A percentile compares a stretch with the other conserved stretches of the same genome.
Evolutionary conservation across 768 basidiomycete species (phyloP).

Genomic region (Lactarius trivialis): DNA sequence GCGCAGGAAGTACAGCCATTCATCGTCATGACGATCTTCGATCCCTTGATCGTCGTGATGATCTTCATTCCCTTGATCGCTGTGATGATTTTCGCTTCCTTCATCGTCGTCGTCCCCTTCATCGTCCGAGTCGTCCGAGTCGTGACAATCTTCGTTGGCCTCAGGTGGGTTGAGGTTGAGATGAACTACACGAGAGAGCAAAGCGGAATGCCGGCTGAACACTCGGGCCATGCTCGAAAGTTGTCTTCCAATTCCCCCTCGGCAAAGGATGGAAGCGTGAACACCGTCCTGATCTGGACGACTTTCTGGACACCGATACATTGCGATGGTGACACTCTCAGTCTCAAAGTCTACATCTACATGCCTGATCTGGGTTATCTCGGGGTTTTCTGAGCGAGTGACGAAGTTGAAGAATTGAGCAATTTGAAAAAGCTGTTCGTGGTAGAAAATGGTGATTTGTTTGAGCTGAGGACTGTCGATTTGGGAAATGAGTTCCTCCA

Average conservation of each 20-base stretch:
- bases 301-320: neutral
- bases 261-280: neutral
- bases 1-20: neutral
- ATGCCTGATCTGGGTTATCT: neutral
- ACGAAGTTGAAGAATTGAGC: neutral
- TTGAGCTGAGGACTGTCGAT: neutral
- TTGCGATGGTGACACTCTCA: neutral
- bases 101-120: too few relatives aligned
- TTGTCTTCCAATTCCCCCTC: neutral
- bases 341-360: neutral
- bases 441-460: neutral
- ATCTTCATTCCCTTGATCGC: too few relatives aligned
- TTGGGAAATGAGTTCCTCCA: constrained; percentile 3
- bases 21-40: neutral
- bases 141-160: too few relatives aligned
- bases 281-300: too few relatives aligned
- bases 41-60: too few relatives aligned
- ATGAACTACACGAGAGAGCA: neutral
- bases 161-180: neutral
- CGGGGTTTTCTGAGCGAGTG: neutral
- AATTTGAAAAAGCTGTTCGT: neutral
- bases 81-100: too few relatives aligned
- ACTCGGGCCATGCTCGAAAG: neutral
- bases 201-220: neutral
- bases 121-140: too few relatives aligned